Conservation (phyloP, 2,329 filamentous ascomycete species). For the Neurospora sp. region DNA sequence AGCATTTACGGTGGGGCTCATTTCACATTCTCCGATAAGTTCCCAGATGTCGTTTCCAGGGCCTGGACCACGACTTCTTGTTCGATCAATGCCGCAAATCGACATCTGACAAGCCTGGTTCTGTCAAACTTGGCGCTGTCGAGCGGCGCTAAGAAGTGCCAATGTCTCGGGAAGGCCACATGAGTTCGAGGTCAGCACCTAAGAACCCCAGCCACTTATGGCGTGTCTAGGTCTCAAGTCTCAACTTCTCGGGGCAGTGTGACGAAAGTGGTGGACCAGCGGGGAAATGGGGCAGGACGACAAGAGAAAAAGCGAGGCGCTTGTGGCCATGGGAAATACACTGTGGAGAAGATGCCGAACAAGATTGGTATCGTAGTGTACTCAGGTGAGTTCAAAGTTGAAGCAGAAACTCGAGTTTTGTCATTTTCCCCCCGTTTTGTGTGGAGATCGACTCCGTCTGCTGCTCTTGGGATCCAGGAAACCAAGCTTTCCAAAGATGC, state of each 20-base stretch:
- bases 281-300: neutral
- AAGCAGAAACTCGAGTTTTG: neutral
- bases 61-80: conserved; percentile 1
- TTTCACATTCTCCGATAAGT: neutral
- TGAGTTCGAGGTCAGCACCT: conserved; percentile 20
- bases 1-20: neutral
- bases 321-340: neutral
- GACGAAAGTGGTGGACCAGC: conserved; percentile 1
- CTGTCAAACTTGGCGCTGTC: neutral
- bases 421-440: neutral
- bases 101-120: neutral
- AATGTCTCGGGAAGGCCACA: conserved; percentile 18
- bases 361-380: neutral
- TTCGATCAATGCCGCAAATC: neutral
- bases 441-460: neutral
- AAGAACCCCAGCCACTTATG: conserved; percentile 12
- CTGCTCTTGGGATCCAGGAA: neutral
- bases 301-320: neutral
- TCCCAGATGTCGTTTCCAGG: neutral
- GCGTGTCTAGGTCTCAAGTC: conserved; percentile 3
- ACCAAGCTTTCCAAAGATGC: neutral
- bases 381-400: neutral
- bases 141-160: conserved; percentile 8
- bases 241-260: conserved; percentile 1
- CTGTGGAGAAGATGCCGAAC: neutral